These are phyloP conservation scores for Penicillium paxilli DNA, from an alignment of 495 filamentous ascomycete species.

Conservation along the genomic window DNA sequence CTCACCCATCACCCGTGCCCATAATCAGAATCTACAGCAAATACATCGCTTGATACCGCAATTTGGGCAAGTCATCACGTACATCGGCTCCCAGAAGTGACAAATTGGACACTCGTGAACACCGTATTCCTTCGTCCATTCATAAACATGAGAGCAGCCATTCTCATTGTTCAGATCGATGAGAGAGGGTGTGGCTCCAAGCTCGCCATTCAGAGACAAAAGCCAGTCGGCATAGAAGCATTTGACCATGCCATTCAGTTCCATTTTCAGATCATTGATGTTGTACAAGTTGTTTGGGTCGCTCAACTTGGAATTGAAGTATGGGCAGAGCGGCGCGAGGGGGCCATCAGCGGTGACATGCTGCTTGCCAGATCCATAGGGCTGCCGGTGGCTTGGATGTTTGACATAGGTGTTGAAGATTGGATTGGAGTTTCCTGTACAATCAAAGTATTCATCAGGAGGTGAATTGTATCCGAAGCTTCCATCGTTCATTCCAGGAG, in stretches of 20 bases:
- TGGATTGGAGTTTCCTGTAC: neutral
- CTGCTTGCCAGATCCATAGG: neutral
- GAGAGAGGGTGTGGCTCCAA: neutral
- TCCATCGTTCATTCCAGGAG: neutral
- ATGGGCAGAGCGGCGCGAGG: constrained; percentile 22
- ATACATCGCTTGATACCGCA: constrained; percentile 36
- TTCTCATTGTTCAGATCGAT: neutral
- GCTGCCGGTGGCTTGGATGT: neutral
- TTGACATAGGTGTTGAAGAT: neutral
- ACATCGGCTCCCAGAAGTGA: constrained; percentile 33
- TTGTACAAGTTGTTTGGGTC: constrained; percentile 18
- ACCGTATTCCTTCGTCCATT: constrained; percentile 29
- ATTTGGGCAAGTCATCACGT: constrained; percentile 28
- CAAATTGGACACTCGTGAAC: constrained; percentile 28
- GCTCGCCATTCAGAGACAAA: neutral
- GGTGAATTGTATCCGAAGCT: neutral
- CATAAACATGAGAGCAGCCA: constrained; percentile 30
- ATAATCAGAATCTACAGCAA: constrained; percentile 32
- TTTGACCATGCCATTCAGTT: constrained; percentile 33
- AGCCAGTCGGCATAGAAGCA: constrained; percentile 31
- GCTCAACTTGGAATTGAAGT: constrained; percentile 22
- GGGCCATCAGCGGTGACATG: neutral
- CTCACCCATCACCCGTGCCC: no score
- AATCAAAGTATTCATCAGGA: neutral
- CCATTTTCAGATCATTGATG: constrained; percentile 19